Conservation (phyloP, 1,139 yeast species). For the Zygotorulaspora mrakii region DNA sequence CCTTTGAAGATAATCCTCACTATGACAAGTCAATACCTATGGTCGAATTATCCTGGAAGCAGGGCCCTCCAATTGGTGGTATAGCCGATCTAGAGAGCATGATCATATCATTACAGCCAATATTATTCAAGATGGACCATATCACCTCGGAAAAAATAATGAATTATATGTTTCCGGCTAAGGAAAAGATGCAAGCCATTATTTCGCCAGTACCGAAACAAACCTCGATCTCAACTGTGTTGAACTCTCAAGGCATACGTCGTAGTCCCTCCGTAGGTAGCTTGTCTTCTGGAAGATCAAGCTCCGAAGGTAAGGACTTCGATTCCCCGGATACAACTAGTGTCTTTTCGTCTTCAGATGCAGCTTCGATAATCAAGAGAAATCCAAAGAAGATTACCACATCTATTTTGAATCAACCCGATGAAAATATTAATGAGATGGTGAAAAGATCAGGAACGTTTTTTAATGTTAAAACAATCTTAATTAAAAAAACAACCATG, state of each 20-base stretch:
- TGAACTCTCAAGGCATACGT: conserved; percentile 7
- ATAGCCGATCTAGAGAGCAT: conserved; percentile 61
- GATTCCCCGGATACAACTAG: conserved; percentile 23
- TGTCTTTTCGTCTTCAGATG: conserved; percentile 9
- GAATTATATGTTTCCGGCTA: conserved; percentile 61
- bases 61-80: conserved; percentile 82
- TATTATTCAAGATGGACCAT: conserved; percentile 70
- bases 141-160: conserved; percentile 58
- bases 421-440: conserved; percentile 51
- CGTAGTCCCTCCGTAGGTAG: conserved; percentile 11
- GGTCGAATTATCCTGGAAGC: conserved; percentile 62
- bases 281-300: conserved; percentile 9
- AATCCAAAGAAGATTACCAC: conserved; percentile 12
- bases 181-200: conserved; percentile 22
- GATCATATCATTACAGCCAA: conserved; percentile 54
- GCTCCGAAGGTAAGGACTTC: conserved; percentile 11
- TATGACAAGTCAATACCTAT: conserved; percentile 37
- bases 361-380: conserved; percentile 11
- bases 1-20: conserved; percentile 36
- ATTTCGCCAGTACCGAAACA: conserved; percentile 4
- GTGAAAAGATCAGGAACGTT: conserved; percentile 63
- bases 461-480: conserved; percentile 58
- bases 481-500: conserved; percentile 51
- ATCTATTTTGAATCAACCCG: conserved; percentile 17
- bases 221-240: conserved; percentile 12